phyloP scores from a whole-genome alignment of 2,329 filamentous ascomycete species.

The Hirsutella thompsonii region DNA sequence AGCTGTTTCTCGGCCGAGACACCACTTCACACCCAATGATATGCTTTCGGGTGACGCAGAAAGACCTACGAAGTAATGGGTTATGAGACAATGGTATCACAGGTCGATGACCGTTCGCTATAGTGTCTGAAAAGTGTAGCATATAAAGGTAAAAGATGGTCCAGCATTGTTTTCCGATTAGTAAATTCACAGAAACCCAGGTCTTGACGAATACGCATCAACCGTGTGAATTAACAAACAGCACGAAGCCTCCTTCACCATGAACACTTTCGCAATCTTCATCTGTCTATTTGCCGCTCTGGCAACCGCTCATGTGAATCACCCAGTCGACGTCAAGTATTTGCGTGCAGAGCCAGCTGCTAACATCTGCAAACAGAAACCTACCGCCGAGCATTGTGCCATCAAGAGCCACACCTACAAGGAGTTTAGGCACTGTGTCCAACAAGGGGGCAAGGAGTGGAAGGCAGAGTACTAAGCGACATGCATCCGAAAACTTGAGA shows the following conservation, averaged over 20 bases:
- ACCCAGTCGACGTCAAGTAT: neutral
- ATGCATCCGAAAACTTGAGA: neutral
- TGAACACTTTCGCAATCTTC: neutral
- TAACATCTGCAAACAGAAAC: neutral
- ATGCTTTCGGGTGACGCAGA: too few relatives aligned
- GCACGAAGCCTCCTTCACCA: neutral
- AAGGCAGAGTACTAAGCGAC: neutral
- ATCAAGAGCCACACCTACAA: neutral
- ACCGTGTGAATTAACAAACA: too few relatives aligned
- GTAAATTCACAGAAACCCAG: too few relatives aligned
- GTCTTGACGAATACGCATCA: too few relatives aligned
- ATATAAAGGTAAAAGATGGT: too few relatives aligned
- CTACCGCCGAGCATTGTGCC: neutral
- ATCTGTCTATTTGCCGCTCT: neutral
- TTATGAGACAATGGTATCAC: too few relatives aligned
- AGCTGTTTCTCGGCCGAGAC: too few relatives aligned
- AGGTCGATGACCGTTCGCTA: too few relatives aligned
- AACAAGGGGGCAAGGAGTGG: neutral
- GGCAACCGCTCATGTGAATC: neutral
- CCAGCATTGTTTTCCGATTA: too few relatives aligned
- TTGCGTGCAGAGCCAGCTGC: neutral
- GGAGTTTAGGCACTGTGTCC: neutral
- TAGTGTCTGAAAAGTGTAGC: too few relatives aligned
- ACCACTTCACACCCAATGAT: too few relatives aligned
- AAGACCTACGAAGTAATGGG: too few relatives aligned